A percentile compares a stretch with the other conserved stretches of the same genome.
Conservation (phyloP, 257 asterid genomes). For the Gardenia jasminoides region DNA sequence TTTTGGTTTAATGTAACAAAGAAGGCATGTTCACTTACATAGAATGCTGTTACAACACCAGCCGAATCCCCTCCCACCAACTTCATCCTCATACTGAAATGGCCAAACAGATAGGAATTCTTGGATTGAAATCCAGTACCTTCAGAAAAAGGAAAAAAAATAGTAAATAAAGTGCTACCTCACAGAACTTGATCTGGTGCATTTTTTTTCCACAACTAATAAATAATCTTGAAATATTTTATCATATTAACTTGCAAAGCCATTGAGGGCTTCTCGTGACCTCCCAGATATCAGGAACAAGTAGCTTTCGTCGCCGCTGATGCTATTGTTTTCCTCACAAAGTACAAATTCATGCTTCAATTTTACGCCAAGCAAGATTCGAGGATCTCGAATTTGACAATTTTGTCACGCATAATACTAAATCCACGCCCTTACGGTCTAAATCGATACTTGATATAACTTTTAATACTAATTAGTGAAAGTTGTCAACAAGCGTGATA, state of each 20-base stretch:
- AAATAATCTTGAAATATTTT: not conserved
- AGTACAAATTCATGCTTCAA: not conserved
- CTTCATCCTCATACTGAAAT: constrained; percentile 44
- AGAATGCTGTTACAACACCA: constrained; percentile 41
- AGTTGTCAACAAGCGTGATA: too few relatives aligned
- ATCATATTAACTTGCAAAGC: not conserved
- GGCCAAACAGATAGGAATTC: constrained; percentile 38
- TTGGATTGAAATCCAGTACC: constrained; percentile 49
- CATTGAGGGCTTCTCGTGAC: not conserved
- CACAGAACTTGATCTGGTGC: not conserved
- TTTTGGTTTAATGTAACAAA: not conserved
- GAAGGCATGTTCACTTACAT: constrained; percentile 20
- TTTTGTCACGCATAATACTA: too few relatives aligned
- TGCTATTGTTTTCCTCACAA: too few relatives aligned
- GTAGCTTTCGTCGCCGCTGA: not conserved
- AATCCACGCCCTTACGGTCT: too few relatives aligned
- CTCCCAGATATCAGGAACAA: not conserved
- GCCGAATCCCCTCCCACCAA: constrained; percentile 43
- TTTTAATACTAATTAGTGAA: too few relatives aligned
- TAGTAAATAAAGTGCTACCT: too few relatives aligned
- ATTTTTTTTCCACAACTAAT: not conserved
- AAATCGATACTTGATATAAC: too few relatives aligned
- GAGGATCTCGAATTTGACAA: not conserved
- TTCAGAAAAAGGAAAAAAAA: not conserved
- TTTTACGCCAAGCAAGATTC: not conserved